phyloP scores from a whole-genome alignment of 345 rosid genomes.

The Citrus sp. region DNA sequence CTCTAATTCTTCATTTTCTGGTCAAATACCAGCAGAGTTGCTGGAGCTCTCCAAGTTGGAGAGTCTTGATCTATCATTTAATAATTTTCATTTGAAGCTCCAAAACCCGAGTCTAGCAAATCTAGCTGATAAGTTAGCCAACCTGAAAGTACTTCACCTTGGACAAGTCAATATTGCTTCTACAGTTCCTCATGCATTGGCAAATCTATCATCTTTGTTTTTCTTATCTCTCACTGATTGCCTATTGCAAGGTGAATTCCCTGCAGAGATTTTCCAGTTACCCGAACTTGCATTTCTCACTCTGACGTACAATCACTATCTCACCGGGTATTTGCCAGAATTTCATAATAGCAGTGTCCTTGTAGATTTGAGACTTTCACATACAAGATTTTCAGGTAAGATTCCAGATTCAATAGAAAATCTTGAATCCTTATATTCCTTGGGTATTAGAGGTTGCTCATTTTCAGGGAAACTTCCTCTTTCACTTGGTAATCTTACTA shows the following conservation, averaged over 20 bases:
- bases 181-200: neutral
- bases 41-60: neutral
- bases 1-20: neutral
- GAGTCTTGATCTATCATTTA: conserved; percentile 11
- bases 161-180: neutral
- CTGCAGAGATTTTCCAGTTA: conserved; percentile 1
- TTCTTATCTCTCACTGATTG: neutral
- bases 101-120: neutral
- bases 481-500: neutral
- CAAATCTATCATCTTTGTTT: conserved; percentile 12
- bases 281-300: neutral
- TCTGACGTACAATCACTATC: neutral
- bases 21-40: neutral
- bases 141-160: conserved; percentile 20
- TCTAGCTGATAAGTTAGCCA: conserved; percentile 6
- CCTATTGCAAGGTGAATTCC: conserved; percentile 8
- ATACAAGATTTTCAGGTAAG: neutral
- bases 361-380: neutral
- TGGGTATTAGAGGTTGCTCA: neutral
- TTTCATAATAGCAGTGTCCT: neutral
- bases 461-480: neutral
- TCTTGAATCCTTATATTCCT: neutral
- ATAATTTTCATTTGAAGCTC: neutral
- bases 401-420: neutral
- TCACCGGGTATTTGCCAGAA: neutral